Base-by-base conservation (phyloP, 1,139 yeast species). In the Geotrichum carabidarum region DNA sequence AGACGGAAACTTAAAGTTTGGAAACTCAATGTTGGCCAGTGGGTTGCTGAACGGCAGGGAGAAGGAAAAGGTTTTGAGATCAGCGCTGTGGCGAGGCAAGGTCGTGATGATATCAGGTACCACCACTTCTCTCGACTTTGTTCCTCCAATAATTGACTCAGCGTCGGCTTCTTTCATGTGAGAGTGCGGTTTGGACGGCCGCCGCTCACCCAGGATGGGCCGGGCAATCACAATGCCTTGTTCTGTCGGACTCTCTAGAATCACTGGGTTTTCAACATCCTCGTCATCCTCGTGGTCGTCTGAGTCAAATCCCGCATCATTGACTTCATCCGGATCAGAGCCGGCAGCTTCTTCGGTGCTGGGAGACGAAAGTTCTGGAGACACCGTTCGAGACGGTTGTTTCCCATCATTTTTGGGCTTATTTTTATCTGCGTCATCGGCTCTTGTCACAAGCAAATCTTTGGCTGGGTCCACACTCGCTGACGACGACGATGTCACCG, bases 41-140 rank as follows among this genome's bases (percentile, higher is more conserved):
- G 70, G 69, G 54, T 63, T 66, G 46, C 60, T 58, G 51, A 68
- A 67, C 22, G 72, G 72, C 51, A 68, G 56, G 1, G 69, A 61
- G 48, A 68, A 68, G 8, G 64, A 58, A 50, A 67, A 67, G 11
- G 66, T 62, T 52, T 63, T 64, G 22, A 53, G 55, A 37, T 62
- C 57, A 22, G 54, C 50, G 18, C 57, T 18, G 36, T 22, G 53
- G 18, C 48, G 34, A 38, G 6, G 47, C 27, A 8, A 53, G 44
- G 27, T 41, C 22, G 45, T 40, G 36, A 32, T 35, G 4, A 45
- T 44, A 34, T 51, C 54, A 15, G 56, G 50, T 8, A 44, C 55
- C 8, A 37, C 53, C 27, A 35, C 54, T 2, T n/a, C 36, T n/a
- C 27, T 40, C 5, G 55, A 42, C 9, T 59, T 46, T 15, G 57